Evolutionary conservation across 139 green algal genomes (phyloP), one percentile per base, ranked within the genome.

Genomic region (Dunaliella sp.): DNA sequence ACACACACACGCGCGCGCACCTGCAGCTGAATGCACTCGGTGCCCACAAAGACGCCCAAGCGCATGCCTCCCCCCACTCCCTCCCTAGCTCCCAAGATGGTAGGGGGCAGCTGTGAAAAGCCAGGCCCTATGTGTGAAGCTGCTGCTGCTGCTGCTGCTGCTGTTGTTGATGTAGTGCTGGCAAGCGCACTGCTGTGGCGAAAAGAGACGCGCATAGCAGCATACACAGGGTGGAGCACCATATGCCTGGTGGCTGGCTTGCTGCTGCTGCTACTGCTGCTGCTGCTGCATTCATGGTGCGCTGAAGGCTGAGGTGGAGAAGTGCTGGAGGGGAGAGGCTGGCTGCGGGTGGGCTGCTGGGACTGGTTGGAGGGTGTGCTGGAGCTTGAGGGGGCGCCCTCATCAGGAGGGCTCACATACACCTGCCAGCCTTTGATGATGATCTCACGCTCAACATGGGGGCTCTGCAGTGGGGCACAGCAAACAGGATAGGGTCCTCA

Each of bases 11-110:
- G 24, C 37, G 2, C 32, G 81, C 85, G 86, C 0, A 95, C 26
- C 87, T 92, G 88, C 75, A 93, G 26, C 34, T 88, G n/a, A 0
- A 92, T 83, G 21, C 85, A 65, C 2, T 87, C 37, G n/a, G 75
- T 76, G 1, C 89, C 87, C 7, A 86, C 79, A 72, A 91, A 38
- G 30, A 93, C 87, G 81, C 93, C 88, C 35, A 92, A 33, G 22
- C 77, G 38, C 25, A 83, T 34, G 26, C 74, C 34, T 1, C 7
- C 33, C 81, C 36, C 37, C 36, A 76, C 37, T 3, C 30, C 57
- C 80, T 79, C 2, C 80, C 32, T 3, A 58, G 24, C 31, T 58
- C 77, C 28, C 48, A 31, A 12, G 35, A 34, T 34, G 25, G 57
- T 38, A 1, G 79, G 79, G 32, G 38, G n/a, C 79, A n/a, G 79